These are phyloP conservation scores for Pleurotus djamor DNA, from an alignment of 768 basidiomycete species.

Conservation along the genomic window DNA sequence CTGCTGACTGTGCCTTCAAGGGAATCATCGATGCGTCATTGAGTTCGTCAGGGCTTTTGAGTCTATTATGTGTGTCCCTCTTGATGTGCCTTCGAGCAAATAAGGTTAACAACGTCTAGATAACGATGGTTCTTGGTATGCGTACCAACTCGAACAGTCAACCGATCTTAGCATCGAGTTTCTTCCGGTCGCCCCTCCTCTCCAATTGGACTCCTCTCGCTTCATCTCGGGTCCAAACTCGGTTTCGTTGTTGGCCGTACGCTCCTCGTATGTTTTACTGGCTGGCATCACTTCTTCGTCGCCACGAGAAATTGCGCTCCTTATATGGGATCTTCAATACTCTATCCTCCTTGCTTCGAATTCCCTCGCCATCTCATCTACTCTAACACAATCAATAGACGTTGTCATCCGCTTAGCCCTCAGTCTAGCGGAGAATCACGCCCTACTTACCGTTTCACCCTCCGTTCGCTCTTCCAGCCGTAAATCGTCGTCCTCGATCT, in stretches of 20 bases:
- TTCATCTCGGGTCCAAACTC: conserved; percentile 8
- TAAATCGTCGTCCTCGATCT: conserved; percentile 14
- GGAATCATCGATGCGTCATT: conserved; percentile 36
- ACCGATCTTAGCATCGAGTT: conserved; percentile 20
- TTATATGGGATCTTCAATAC: conserved; percentile 71
- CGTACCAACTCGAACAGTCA: conserved; percentile 26
- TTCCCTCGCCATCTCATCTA: conserved; percentile 45
- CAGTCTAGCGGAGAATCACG: conserved; percentile 39
- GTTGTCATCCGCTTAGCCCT: conserved; percentile 27
- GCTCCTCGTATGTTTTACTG: conserved; percentile 58
- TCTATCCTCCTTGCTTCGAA: conserved; percentile 60
- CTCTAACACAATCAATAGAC: conserved; percentile 26
- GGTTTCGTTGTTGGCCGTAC: conserved; percentile 44
- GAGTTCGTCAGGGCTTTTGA: conserved; percentile 46
- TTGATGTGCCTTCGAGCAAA: not conserved
- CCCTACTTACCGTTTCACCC: conserved; percentile 40
- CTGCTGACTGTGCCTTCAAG: conserved; percentile 19
- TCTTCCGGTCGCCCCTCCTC: conserved; percentile 20
- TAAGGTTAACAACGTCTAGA: conserved; percentile 23
- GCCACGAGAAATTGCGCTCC: conserved; percentile 42
- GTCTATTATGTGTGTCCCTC: conserved; percentile 42
- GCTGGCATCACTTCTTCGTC: conserved; percentile 33
- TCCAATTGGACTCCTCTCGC: conserved; percentile 21
- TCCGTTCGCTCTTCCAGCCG: not conserved
- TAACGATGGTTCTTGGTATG: conserved; percentile 40